Conservation (phyloP, 495 filamentous ascomycete species). For the Neurospora pannonica region DNA sequence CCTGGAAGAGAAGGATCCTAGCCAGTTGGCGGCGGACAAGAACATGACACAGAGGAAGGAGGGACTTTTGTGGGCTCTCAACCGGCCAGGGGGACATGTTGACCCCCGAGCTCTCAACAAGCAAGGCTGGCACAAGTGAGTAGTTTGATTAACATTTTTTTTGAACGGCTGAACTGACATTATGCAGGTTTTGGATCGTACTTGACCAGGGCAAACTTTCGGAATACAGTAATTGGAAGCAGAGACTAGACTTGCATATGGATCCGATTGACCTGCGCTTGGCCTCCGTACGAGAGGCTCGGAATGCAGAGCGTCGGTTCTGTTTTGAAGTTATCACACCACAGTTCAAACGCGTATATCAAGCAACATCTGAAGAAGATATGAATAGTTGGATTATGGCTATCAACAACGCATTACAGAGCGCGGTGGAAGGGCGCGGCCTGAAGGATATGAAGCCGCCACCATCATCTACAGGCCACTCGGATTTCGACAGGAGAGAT, state of each 20-base stretch:
- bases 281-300: constrained; percentile 91
- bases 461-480: constrained; percentile 36
- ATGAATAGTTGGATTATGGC: constrained; percentile 95
- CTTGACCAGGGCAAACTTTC: constrained; percentile 92
- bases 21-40: constrained; percentile 36
- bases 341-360: constrained; percentile 92
- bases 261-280: constrained; percentile 96
- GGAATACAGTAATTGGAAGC: constrained; percentile 99
- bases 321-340: constrained; percentile 98
- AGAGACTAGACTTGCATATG: constrained; percentile 92
- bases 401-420: constrained; percentile 95
- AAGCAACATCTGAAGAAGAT: constrained; percentile 95
- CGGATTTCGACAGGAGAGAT: constrained; percentile 55
- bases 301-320: constrained; percentile 89
- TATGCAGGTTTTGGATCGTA: constrained; percentile 87
- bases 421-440: constrained; percentile 78
- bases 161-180: constrained; percentile 5
- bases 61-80: constrained; percentile 88
- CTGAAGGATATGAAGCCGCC: constrained; percentile 34
- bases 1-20: constrained; percentile 69
- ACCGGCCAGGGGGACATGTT: constrained; percentile 84
- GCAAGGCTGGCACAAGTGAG: constrained; percentile 98
- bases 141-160: constrained; percentile 2
- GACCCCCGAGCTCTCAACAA: constrained; percentile 94
- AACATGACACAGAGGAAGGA: constrained; percentile 60